These are phyloP conservation scores for Arxiozyma telluris DNA, from an alignment of 1,139 yeast species.

Conservation along the genomic window DNA sequence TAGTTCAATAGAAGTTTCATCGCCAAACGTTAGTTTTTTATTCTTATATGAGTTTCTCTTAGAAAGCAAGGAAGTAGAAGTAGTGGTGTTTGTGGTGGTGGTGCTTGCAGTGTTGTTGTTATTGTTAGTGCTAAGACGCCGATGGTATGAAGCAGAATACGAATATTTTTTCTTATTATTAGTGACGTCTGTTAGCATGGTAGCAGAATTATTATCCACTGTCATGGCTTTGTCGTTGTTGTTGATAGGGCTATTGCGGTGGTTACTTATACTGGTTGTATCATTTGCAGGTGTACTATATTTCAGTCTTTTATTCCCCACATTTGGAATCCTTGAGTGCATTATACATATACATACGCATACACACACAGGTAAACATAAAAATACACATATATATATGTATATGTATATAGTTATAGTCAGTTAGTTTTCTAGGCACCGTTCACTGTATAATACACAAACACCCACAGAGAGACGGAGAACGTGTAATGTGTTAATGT, in stretches of 20 bases:
- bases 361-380: no score
- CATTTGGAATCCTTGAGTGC: conserved; percentile 3
- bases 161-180: conserved; percentile 4
- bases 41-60: background rate
- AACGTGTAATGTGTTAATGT: no score
- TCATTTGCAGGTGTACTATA: background rate
- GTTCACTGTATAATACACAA: background rate
- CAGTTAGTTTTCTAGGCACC: background rate
- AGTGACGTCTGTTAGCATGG: conserved; percentile 10
- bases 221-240: background rate
- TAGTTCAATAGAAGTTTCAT: conserved; percentile 11
- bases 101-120: background rate
- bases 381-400: no score
- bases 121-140: background rate
- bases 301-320: background rate
- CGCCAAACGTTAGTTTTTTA: conserved; percentile 10
- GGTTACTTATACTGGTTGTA: background rate
- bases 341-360: background rate
- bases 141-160: background rate
- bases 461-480: no score
- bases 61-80: no score
- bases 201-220: background rate
- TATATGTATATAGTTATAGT: background rate
- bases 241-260: background rate
- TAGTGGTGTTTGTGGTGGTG: background rate